Percentiles rank a stretch among this genome's conserved stretches.
Conservation (phyloP, 176 grass and related monocot species). For the Ensete glaucum region DNA sequence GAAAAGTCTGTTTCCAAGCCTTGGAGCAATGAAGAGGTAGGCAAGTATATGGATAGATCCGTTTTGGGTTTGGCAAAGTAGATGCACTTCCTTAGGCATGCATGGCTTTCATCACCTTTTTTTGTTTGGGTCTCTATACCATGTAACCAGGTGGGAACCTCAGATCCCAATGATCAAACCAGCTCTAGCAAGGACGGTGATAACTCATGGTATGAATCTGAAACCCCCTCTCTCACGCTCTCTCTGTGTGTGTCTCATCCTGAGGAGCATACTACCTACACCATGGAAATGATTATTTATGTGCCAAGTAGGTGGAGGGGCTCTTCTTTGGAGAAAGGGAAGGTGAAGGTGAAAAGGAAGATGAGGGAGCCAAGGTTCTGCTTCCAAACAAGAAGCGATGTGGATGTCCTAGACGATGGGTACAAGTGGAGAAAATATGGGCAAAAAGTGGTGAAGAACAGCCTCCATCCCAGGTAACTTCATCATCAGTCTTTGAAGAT, state of each 20-base stretch:
- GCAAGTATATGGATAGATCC: not conserved
- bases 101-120: not conserved
- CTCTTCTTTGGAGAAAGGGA: conserved; percentile 48
- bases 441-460: conserved; percentile 96
- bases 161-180: conserved; percentile 11
- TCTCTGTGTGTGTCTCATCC: too few species aligned
- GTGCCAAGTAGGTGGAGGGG: conserved; percentile 50
- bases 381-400: conserved; percentile 94
- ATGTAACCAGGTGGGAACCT: not conserved
- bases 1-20: not conserved
- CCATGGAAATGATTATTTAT: too few species aligned
- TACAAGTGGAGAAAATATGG: conserved; percentile 99
- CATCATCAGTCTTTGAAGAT: too few species aligned
- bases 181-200: conserved; percentile 14
- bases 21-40: conserved; percentile 8
- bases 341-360: conserved; percentile 87
- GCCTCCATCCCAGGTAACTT: conserved; percentile 82
- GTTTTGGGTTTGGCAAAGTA: too few species aligned
- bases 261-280: too few species aligned
- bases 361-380: conserved; percentile 98
- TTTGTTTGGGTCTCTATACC: not conserved
- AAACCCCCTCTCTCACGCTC: too few species aligned
- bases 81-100: too few species aligned
- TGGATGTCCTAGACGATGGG: conserved; percentile 90
- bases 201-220: conserved; percentile 12